Conservation (phyloP, 2,329 filamentous ascomycete genomes). For the Colletotrichum truncatum region DNA sequence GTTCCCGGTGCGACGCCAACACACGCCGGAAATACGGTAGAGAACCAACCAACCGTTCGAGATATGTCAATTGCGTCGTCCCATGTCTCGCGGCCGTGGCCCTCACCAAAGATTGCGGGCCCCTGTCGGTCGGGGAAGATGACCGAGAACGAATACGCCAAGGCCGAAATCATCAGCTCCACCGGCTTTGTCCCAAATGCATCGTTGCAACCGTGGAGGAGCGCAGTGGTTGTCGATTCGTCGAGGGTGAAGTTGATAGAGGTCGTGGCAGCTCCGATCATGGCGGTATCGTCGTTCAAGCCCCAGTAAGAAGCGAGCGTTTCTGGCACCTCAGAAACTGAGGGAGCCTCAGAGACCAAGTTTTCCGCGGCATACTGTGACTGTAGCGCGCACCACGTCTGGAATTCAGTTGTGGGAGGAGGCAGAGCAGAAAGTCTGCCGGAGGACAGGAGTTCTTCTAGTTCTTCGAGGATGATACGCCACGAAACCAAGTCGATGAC, state of each 20-base stretch:
- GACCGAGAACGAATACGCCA: conserved; percentile 43
- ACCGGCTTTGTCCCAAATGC: no score
- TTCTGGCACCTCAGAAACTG: conserved; percentile 39
- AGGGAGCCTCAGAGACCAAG: conserved; percentile 24
- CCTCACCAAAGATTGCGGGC: conserved; percentile 49
- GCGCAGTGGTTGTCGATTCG: conserved; percentile 36
- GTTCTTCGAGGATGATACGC: no score
- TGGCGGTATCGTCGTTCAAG: conserved; percentile 32
- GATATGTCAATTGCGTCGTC: conserved; percentile 44
- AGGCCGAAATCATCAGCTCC: conserved; percentile 41
- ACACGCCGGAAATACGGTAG: conserved; percentile 47
- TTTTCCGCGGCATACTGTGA: conserved; percentile 37
- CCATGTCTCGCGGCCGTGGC: conserved; percentile 51
- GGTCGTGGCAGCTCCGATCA: conserved; percentile 35
- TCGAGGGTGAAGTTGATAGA: conserved; percentile 47
- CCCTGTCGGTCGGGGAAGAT: conserved; percentile 43
- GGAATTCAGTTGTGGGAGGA: conserved; percentile 42
- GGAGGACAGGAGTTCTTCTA: no score
- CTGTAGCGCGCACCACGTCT: conserved; percentile 47
- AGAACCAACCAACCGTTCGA: conserved; percentile 55
- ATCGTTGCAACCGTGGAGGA: conserved; percentile 39
- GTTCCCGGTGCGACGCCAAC: background rate
- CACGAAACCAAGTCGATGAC: conserved; percentile 55
- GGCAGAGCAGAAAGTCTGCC: conserved; percentile 45
- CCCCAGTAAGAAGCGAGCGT: no score